Base-by-base conservation (phyloP, 495 filamentous ascomycete species). In the Evansstolkia leycettana region DNA sequence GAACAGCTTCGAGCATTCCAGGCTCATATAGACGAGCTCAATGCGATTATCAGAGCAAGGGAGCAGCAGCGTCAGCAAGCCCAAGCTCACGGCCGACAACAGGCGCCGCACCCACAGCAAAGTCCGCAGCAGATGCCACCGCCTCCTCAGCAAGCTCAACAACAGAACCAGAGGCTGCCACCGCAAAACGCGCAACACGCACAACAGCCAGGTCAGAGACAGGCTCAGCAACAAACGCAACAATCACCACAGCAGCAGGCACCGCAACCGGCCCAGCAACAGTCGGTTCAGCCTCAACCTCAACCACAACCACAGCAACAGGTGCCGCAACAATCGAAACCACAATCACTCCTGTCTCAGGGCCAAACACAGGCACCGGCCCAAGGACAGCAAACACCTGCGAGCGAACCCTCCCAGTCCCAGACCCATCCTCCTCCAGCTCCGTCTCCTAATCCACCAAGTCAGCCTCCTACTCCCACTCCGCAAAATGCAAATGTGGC, bases 1-100 rank as follows among this genome's bases (percentile, higher is more conserved):
- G 70, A 80, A 20, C 84, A 96, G 45, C 68, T 99, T 10, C 79
- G 80, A 38, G 72, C 77, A 39, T 99, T 99, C 50, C 92, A 99
- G 52, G 65, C 69, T 31, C 88, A 96, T 36, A 96, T 99, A 41
- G 84, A 94, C 48, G 80, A 87, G 34, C 75, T 99, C 20, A 88
- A 84, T 27, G 69, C 61, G 0, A 70, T 76, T 28, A 64, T 77
- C 29, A 63, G 65, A 37, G 54, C 59, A 8, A 55, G 58, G 47
- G 53, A 71, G 30, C 55, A 62, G 32, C 61, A 58, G 37, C 54
- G 60, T 40, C 49, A 51, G 28, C 47, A 43, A 16, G 54, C 55
- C 3, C 47, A 55, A 38, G 19, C 33, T 32, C 28, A 56, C 39
- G 18, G 51, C 6, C 29, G 17, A 39, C 33, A 36, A 33, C 30